A percentile compares a stretch with the other conserved stretches of the same genome.
These are phyloP conservation scores for Singerocomus rubriflavus DNA, from an alignment of 1,284 basidiomycete species.

Conservation along the genomic window DNA sequence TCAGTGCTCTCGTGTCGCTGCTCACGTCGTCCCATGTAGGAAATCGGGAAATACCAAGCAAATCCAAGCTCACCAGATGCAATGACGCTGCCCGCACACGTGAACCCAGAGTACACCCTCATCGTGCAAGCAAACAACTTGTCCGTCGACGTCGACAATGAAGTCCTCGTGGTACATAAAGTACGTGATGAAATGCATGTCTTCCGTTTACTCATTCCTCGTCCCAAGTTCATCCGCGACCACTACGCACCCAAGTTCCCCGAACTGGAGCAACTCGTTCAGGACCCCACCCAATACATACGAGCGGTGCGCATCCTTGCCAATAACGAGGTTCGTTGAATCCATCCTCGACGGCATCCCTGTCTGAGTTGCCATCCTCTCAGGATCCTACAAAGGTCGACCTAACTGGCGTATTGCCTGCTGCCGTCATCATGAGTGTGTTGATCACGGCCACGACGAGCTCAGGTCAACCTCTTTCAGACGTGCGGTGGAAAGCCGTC, in stretches of 20 bases:
- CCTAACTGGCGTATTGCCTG: conserved; percentile 76
- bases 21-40: conserved; percentile 44
- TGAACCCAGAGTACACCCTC: conserved; percentile 94
- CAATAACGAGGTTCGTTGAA: conserved; percentile 66
- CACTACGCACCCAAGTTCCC: conserved; percentile 97
- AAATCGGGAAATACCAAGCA: conserved; percentile 82
- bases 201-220: conserved; percentile 13
- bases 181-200: conserved; percentile 45
- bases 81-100: conserved; percentile 77
- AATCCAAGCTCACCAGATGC: conserved; percentile 76
- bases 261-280: conserved; percentile 93
- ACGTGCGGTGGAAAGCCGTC: conserved; percentile 77
- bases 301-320: conserved; percentile 86
- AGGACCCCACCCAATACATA: conserved; percentile 91
- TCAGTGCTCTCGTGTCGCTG: neutral
- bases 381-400: conserved; percentile 83
- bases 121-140: conserved; percentile 98
- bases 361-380: conserved; percentile 1
- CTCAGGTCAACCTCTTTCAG: conserved; percentile 69
- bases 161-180: conserved; percentile 96
- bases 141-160: conserved; percentile 98
- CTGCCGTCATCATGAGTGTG: conserved; percentile 96
- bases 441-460: conserved; percentile 94
- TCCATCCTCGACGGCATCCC: neutral
- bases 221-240: conserved; percentile 87